Evolutionary conservation across 768 basidiomycete genomes (phyloP).

Genomic region (Nidula microcarpa): DNA sequence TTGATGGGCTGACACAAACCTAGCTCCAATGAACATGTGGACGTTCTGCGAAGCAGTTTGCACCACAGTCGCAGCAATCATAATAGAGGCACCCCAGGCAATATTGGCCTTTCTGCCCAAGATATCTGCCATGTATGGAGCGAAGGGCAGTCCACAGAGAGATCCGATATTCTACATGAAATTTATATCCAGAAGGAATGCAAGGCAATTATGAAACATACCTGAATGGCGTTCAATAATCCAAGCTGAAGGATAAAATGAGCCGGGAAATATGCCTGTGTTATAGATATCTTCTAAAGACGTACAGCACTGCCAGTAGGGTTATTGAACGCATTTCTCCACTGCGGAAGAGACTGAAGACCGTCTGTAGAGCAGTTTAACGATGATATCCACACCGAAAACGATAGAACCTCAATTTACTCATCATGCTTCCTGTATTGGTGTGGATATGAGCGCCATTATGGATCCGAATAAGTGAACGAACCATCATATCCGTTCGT

Average conservation of each 20-base stretch:
- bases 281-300: background rate
- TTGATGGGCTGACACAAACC: constrained; percentile 11
- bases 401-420: background rate
- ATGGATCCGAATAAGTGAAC: background rate
- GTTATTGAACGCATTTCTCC: constrained; percentile 13
- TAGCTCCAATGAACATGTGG: constrained; percentile 56
- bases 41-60: constrained; percentile 51
- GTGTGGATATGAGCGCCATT: background rate
- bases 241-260: constrained; percentile 7
- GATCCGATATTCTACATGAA: constrained; percentile 14
- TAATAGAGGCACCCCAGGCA: constrained; percentile 45
- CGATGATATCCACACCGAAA: background rate
- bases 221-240: constrained; percentile 15
- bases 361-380: constrained; percentile 4
- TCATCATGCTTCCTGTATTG: background rate
- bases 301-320: constrained; percentile 9
- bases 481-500: background rate
- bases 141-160: constrained; percentile 14
- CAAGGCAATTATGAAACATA: too few species aligned
- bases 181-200: too few species aligned
- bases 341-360: constrained; percentile 14
- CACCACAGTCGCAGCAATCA: constrained; percentile 45
- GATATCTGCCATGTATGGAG: constrained; percentile 34
- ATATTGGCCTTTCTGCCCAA: constrained; percentile 48
- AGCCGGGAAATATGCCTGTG: background rate